Evolutionary conservation across 2,329 filamentous ascomycete species (phyloP).

Genomic region (Xylariaceae sp.): DNA sequence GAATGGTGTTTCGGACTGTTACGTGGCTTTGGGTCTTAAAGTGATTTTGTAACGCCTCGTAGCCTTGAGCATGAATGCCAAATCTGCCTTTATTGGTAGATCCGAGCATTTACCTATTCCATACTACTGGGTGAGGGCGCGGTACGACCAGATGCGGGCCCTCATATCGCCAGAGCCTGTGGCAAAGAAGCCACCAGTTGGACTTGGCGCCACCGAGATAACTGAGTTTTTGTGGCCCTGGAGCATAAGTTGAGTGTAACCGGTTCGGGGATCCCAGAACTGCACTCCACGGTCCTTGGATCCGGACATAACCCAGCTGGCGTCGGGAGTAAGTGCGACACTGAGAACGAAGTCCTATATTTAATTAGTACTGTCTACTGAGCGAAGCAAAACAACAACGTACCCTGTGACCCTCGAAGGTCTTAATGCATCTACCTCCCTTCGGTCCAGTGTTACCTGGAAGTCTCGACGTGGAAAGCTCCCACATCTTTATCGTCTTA

Average conservation of each 20-base stretch:
- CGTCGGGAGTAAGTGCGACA: slow-evolving; percentile 92
- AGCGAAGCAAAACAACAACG: slow-evolving; percentile 37
- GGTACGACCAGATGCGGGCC: slow-evolving; percentile 94
- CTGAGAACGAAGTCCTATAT: slow-evolving; percentile 90
- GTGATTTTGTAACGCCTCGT: too few species aligned
- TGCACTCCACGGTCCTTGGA: slow-evolving; percentile 97
- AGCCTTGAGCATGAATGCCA: too few species aligned
- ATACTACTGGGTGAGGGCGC: slow-evolving; percentile 48
- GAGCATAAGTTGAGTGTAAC: slow-evolving; percentile 95
- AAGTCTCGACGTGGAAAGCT: slow-evolving; percentile 73
- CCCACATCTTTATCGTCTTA: slow-evolving; percentile 99
- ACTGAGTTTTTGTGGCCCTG: slow-evolving; percentile 99
- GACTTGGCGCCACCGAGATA: slow-evolving; percentile 95
- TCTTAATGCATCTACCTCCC: slow-evolving; percentile 92
- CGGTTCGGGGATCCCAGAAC: slow-evolving; percentile 96
- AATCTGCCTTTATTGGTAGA: neutral
- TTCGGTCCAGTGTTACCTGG: slow-evolving; percentile 72
- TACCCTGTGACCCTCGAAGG: slow-evolving; percentile 95
- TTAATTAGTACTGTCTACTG: slow-evolving; percentile 36
- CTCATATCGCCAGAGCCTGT: slow-evolving; percentile 98
- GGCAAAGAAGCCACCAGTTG: slow-evolving; percentile 85
- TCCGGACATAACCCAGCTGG: slow-evolving; percentile 93
- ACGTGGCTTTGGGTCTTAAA: too few species aligned
- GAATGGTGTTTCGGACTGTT: neutral
- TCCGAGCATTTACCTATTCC: neutral